Evolutionary conservation across 257 asterid species (phyloP).

Genomic region (Thymus mandschuricus): DNA sequence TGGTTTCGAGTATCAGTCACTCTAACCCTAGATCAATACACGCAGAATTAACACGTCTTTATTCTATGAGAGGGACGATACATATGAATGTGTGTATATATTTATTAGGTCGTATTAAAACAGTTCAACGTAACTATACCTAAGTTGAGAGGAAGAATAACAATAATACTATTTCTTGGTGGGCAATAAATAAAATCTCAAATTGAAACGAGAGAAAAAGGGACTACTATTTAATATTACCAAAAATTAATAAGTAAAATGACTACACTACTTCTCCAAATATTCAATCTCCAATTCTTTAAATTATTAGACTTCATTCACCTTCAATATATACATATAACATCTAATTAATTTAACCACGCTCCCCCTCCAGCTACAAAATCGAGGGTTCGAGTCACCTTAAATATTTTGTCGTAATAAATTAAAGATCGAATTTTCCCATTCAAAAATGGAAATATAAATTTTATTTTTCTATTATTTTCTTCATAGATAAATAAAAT

Average conservation of each 20-base stretch:
- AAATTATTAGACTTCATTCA: background rate
- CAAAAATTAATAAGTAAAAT: background rate
- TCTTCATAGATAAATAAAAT: background rate
- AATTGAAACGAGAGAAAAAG: constrained; percentile 4
- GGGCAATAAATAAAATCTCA: constrained; percentile 23
- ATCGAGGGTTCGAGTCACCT: too few relatives aligned
- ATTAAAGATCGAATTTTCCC: too few relatives aligned
- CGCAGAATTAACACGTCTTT: too few relatives aligned
- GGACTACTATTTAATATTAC: background rate
- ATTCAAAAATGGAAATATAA: background rate
- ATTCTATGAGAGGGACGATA: background rate
- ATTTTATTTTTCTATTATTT: too few relatives aligned
- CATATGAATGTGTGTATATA: background rate
- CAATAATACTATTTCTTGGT: constrained; percentile 31
- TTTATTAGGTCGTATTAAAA: background rate
- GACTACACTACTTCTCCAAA: background rate
- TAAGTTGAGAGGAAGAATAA: background rate
- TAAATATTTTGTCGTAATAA: too few relatives aligned
- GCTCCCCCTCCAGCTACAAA: too few relatives aligned
- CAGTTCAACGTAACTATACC: background rate
- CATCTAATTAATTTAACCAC: too few relatives aligned
- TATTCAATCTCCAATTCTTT: background rate
- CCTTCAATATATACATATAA: too few relatives aligned
- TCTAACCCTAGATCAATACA: too few relatives aligned
- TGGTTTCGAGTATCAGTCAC: too few relatives aligned